Percentiles rank a stretch among this genome's conserved stretches.
phyloP scores from a whole-genome alignment of 352 stramenopile genomes.

The Globisporangium viniferum region DNA sequence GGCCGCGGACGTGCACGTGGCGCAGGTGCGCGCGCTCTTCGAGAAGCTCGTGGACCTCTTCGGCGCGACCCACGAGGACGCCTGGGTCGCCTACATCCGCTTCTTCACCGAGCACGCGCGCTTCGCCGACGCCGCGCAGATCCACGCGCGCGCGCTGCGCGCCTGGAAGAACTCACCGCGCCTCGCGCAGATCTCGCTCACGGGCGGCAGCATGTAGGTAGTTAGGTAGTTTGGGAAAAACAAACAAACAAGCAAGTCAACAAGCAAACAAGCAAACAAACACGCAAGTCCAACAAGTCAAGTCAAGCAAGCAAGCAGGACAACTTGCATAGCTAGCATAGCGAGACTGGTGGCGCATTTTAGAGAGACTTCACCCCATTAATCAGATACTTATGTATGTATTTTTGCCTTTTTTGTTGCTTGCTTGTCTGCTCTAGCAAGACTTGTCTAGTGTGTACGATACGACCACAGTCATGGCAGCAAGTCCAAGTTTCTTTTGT shows the following conservation, averaged over 20 bases:
- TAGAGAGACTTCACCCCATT: not conserved
- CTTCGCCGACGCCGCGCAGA: conserved; percentile 55
- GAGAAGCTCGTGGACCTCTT: conserved; percentile 85
- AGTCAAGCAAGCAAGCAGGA: not conserved
- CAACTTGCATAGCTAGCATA: not conserved
- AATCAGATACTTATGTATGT: conserved; percentile 1
- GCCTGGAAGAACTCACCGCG: conserved; percentile 56
- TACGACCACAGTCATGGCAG: too few species aligned
- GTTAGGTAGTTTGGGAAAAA: not conserved
- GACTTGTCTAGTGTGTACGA: too few species aligned
- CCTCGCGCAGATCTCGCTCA: conserved; percentile 52
- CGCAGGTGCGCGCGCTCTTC: conserved; percentile 62
- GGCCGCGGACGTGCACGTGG: conserved; percentile 25
- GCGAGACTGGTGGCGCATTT: not conserved
- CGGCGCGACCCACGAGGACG: conserved; percentile 46
- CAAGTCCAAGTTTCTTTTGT: too few species aligned
- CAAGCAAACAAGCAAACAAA: not conserved
- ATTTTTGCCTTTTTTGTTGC: not conserved
- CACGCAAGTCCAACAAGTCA: not conserved
- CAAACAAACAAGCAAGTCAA: not conserved
- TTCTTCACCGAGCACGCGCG: conserved; percentile 42
- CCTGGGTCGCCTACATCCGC: conserved; percentile 73
- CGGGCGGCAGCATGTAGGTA: conserved; percentile 18
- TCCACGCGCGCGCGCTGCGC: conserved; percentile 69
- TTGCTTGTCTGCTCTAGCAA: too few species aligned